Percentiles rank a stretch among this genome's conserved stretches.
phyloP scores from a whole-genome alignment of 345 rosid species.

The Arabidopsis thaliana region DNA sequence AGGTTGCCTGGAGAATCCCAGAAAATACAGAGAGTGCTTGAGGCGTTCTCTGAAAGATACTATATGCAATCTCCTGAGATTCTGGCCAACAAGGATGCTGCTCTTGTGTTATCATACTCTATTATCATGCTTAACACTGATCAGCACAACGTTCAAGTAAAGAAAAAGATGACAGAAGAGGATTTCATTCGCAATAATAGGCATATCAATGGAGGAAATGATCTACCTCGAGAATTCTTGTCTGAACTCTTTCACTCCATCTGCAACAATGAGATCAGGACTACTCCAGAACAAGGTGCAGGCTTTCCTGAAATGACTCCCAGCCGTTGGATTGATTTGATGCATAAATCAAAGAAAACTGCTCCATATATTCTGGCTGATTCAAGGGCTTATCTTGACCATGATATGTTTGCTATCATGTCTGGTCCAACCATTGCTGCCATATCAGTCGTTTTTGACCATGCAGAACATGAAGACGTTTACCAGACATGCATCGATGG shows the following conservation, averaged over 20 bases:
- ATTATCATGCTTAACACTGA: slow-evolving; percentile 97
- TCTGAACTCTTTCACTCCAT: slow-evolving; percentile 87
- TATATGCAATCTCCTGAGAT: slow-evolving; percentile 93
- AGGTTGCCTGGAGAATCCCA: slow-evolving; percentile 98
- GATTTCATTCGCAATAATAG: slow-evolving; percentile 96
- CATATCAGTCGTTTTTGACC: slow-evolving; percentile 97
- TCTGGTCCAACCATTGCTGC: slow-evolving; percentile 99
- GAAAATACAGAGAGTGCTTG: slow-evolving; percentile 96
- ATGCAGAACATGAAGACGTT: slow-evolving; percentile 95
- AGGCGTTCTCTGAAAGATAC: slow-evolving; percentile 97
- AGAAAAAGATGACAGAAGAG: slow-evolving; percentile 98
- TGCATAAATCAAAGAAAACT: slow-evolving; percentile 94
- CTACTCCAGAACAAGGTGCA: slow-evolving; percentile 92
- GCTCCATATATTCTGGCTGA: slow-evolving; percentile 83
- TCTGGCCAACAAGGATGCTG: slow-evolving; percentile 96
- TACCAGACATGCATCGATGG: slow-evolving; percentile 98
- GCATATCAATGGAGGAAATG: slow-evolving; percentile 90
- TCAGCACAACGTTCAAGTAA: slow-evolving; percentile 96
- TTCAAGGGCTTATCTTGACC: slow-evolving; percentile 88
- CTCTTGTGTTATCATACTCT: slow-evolving; percentile 89
- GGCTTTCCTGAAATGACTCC: slow-evolving; percentile 97
- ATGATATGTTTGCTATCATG: slow-evolving; percentile 98
- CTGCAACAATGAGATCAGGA: slow-evolving; percentile 97
- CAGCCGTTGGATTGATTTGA: slow-evolving; percentile 99
- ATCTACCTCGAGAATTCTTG: slow-evolving; percentile 86